Base-by-base conservation (phyloP, 148 eudicot genomes). In the Chenopodium album region DNA sequence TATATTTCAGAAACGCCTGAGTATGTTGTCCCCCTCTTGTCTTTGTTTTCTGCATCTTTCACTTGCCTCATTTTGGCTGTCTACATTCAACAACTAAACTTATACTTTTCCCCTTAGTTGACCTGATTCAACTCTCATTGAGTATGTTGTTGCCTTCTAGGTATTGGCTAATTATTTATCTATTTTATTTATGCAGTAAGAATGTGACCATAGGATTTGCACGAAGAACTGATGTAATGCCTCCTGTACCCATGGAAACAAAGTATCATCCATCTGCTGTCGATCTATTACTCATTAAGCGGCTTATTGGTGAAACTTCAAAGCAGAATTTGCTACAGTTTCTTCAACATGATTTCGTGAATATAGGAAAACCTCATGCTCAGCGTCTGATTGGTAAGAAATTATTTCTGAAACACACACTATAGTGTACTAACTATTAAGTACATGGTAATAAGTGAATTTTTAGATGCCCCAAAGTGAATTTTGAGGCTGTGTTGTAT, bases 201-300 rank as follows among this genome's bases (percentile, higher is more conserved):
- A 94, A 94, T 87, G 90, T 92, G 69, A 90, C 92, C 44, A 85
- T 97, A 80, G 90, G 89, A 69, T 97, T 97, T 87, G 90, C 99
- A 52, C 91, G 99, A 85, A 89, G 99, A 87, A 97, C 99, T 66
- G 99, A 97, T 85, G 82, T 97, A 75, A 94, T 94, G 99, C 99
- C 99, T 78, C 92, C 97, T 37, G 86, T 90, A 68, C 99, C 99
- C 54, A 83, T 90, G 80, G 99, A 97, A 86, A 97, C 99, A 70
- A 97, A 92, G 82, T 92, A 91, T 79, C 99, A 97, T 90, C 98
- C 99, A 54, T 97, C 99, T 77, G 99, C 99, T 76, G 99, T 97
- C 79, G 99, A 97, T 92, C 87, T 97, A 79, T 92, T 97, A 63
- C 95, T 97, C 80, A 97, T 97, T 74, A 97, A 97, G 85, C 95